phyloP scores from a whole-genome alignment of 345 rosid species.

The Luvunga scandens region DNA sequence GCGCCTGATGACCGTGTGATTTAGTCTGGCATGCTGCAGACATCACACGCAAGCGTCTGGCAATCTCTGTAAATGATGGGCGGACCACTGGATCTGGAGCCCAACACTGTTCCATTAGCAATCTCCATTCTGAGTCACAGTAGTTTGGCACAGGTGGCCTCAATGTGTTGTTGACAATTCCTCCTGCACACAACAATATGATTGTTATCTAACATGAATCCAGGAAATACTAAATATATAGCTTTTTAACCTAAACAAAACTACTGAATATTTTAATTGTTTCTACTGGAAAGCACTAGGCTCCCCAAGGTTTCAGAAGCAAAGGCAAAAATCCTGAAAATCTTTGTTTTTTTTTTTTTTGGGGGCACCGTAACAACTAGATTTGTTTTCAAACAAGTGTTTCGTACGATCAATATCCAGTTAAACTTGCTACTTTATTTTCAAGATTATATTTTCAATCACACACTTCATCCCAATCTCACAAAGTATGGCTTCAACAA shows the following conservation, averaged over 20 bases:
- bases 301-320: not conserved
- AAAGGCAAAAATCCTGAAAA: not conserved
- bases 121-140: slow-evolving; percentile 79
- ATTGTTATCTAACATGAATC: too few species aligned
- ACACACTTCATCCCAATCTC: not conserved
- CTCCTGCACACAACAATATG: slow-evolving; percentile 40
- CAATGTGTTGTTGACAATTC: slow-evolving; percentile 75
- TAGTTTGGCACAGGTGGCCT: slow-evolving; percentile 69
- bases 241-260: not conserved
- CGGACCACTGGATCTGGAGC: slow-evolving; percentile 78
- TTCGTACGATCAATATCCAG: not conserved
- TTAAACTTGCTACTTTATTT: not conserved
- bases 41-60: slow-evolving; percentile 65
- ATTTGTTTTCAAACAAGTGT: not conserved
- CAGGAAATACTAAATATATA: not conserved
- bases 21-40: slow-evolving; percentile 50
- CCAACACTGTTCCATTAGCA: slow-evolving; percentile 89
- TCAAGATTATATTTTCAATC: not conserved
- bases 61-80: slow-evolving; percentile 79
- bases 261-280: not conserved
- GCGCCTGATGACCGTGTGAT: slow-evolving; percentile 33
- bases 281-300: not conserved
- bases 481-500: not conserved
- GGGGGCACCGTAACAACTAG: too few species aligned
- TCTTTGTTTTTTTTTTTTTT: too few species aligned